Conservation (phyloP, 306 rosid genomes). For the Quercus rubra region DNA sequence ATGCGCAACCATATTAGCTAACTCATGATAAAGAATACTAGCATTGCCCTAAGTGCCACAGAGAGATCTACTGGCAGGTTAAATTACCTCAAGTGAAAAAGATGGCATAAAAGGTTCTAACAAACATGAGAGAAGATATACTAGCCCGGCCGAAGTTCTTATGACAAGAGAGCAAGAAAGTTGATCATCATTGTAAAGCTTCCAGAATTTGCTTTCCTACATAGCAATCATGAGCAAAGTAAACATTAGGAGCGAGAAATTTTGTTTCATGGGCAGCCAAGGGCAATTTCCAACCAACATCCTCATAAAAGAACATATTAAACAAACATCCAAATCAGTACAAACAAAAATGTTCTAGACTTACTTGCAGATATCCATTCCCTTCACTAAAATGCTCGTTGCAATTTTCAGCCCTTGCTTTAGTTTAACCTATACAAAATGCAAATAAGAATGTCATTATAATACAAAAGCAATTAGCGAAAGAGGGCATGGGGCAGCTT, state of each 20-base stretch:
- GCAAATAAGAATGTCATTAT: constrained; percentile 8
- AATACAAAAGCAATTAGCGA: constrained; percentile 3
- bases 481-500: neutral
- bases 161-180: constrained; percentile 71
- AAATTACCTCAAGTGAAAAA: too few relatives aligned
- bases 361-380: constrained; percentile 84
- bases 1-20: too few relatives aligned
- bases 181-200: constrained; percentile 73
- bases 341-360: constrained; percentile 6
- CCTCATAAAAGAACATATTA: neutral
- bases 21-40: too few relatives aligned
- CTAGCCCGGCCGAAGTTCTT: constrained; percentile 85
- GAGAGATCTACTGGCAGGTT: too few relatives aligned
- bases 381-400: constrained; percentile 83
- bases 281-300: neutral
- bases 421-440: constrained; percentile 65
- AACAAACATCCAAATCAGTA: neutral
- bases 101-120: neutral
- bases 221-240: neutral
- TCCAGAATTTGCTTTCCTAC: constrained; percentile 88
- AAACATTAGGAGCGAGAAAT: too few relatives aligned
- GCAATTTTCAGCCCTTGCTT: constrained; percentile 91
- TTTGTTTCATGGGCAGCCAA: too few relatives aligned
- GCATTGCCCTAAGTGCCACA: too few relatives aligned
- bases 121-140: constrained; percentile 79